Evolutionary conservation across 805 yeast genomes (phyloP).

Genomic region (Suhomyces sp.): DNA sequence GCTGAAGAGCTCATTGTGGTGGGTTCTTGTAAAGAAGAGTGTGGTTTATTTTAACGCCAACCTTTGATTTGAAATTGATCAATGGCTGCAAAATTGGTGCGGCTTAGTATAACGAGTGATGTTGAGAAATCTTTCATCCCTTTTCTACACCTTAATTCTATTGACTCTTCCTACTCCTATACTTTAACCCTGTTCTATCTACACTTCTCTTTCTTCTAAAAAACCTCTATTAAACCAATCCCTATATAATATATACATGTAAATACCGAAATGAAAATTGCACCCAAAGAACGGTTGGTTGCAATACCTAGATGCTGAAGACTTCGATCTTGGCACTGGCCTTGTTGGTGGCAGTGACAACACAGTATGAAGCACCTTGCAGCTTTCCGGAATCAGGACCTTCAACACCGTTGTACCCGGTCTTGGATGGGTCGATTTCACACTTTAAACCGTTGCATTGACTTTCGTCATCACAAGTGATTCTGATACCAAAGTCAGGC

Average conservation of each 20-base stretch:
- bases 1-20: too few species aligned
- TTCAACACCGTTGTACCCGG: conserved; percentile 56
- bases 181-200: too few species aligned
- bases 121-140: too few species aligned
- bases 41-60: too few species aligned
- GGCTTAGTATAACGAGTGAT: too few species aligned
- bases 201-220: too few species aligned
- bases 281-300: not conserved
- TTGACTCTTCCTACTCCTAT: too few species aligned
- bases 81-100: too few species aligned
- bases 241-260: conserved; percentile 2
- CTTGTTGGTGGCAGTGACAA: conserved; percentile 68
- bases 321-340: conserved; percentile 73
- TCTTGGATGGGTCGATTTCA: conserved; percentile 70
- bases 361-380: conserved; percentile 73
- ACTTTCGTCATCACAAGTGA: conserved; percentile 68
- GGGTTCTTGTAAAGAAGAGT: too few species aligned
- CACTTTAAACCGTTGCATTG: conserved; percentile 79
- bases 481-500: conserved; percentile 70
- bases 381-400: conserved; percentile 45
- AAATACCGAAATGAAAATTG: too few species aligned
- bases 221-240: conserved; percentile 7
- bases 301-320: conserved; percentile 31
- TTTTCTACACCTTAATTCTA: too few species aligned
- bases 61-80: too few species aligned